phyloP scores from a whole-genome alignment of 352 stramenopile species.

The Pythium coloratum region DNA sequence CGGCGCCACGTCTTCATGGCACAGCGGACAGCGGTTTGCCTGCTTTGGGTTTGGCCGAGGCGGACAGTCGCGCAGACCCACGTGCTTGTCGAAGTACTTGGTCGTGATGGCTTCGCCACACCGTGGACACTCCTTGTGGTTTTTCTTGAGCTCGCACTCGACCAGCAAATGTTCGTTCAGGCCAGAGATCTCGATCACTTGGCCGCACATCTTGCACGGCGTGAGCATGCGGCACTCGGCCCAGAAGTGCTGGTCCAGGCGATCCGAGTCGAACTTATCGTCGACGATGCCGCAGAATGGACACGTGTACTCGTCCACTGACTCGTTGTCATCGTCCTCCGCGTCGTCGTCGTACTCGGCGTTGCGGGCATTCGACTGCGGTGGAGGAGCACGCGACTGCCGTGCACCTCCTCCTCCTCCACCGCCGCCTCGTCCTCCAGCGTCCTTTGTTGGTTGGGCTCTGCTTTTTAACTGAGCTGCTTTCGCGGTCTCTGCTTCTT shows the following conservation, averaged over 20 bases:
- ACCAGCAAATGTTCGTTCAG: slow-evolving; percentile 90
- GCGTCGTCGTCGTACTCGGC: slow-evolving; percentile 33
- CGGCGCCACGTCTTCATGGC: slow-evolving; percentile 69
- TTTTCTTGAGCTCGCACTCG: slow-evolving; percentile 87
- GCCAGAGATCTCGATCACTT: slow-evolving; percentile 91
- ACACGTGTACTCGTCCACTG: slow-evolving; percentile 86
- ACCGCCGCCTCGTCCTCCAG: background rate
- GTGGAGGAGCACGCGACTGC: slow-evolving; percentile 10
- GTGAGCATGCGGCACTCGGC: slow-evolving; percentile 90
- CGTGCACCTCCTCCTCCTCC: slow-evolving; percentile 2
- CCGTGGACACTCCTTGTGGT: slow-evolving; percentile 76
- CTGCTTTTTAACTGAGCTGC: slow-evolving; percentile 26
- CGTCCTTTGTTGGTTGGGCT: slow-evolving; percentile 11
- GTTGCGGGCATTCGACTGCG: slow-evolving; percentile 20
- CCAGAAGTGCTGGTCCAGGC: slow-evolving; percentile 92
- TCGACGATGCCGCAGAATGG: slow-evolving; percentile 91
- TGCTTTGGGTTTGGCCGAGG: slow-evolving; percentile 54
- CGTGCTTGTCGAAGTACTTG: slow-evolving; percentile 85
- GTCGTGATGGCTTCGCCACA: slow-evolving; percentile 84
- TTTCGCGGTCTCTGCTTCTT: slow-evolving; percentile 53
- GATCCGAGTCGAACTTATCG: slow-evolving; percentile 86
- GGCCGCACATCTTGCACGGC: slow-evolving; percentile 90
- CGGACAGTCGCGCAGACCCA: slow-evolving; percentile 69
- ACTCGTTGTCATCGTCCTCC: slow-evolving; percentile 72
- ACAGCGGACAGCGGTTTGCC: slow-evolving; percentile 79